A percentile compares a stretch with the other conserved stretches of the same genome.
These are phyloP conservation scores for Phytophthora colocasiae DNA, from an alignment of 352 stramenopile genomes.

Conservation along the genomic window DNA sequence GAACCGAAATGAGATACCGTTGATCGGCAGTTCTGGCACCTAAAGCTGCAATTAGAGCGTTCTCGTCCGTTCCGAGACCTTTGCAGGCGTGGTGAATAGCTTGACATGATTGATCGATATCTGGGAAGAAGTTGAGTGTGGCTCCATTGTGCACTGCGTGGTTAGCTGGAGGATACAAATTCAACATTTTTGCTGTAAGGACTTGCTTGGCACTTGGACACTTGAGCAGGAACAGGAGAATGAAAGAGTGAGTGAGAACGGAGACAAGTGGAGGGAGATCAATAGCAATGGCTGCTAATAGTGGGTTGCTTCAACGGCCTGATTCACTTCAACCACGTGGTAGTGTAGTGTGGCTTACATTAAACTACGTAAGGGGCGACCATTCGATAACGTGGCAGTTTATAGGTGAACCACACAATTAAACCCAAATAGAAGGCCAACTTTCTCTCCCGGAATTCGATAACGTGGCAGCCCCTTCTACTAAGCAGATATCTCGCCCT, in stretches of 20 bases:
- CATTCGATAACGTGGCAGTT: too few relatives aligned
- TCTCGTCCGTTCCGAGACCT: constrained; percentile 68
- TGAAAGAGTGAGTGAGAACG: background rate
- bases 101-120: constrained; percentile 57
- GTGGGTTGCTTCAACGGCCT: background rate
- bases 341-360: too few relatives aligned
- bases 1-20: constrained; percentile 66
- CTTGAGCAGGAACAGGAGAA: background rate
- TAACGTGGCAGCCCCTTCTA: too few relatives aligned
- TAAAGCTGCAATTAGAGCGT: constrained; percentile 48
- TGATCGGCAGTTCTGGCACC: constrained; percentile 60
- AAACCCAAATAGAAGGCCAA: too few relatives aligned
- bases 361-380: too few relatives aligned
- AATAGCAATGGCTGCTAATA: background rate
- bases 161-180: constrained; percentile 75
- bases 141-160: constrained; percentile 64
- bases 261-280: background rate
- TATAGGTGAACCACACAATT: too few relatives aligned
- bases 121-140: constrained; percentile 43
- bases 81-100: constrained; percentile 71
- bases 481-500: too few relatives aligned
- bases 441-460: too few relatives aligned
- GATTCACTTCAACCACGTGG: background rate
- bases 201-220: background rate
- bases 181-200: constrained; percentile 45